Percentiles rank a stretch among this genome's conserved stretches.
Conservation (phyloP, 2,329 filamentous ascomycete species). For the Aspergillus felis region DNA sequence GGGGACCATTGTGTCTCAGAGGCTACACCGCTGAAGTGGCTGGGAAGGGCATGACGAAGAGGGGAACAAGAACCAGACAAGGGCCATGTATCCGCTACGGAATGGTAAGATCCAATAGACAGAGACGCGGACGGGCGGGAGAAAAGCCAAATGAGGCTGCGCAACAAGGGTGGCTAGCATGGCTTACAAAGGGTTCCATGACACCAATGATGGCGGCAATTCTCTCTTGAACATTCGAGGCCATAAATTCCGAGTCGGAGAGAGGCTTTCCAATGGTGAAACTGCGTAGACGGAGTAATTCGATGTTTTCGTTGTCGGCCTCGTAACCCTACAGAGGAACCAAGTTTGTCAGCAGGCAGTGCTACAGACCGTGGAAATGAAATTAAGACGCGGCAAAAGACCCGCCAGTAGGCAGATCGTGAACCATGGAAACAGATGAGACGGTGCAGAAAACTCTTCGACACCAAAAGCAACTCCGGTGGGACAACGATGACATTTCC, state of each 20-base stretch:
- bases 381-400: conserved; percentile 13
- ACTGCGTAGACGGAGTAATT: conserved; percentile 73
- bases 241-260: conserved; percentile 61
- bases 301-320: conserved; percentile 72
- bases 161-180: conserved; percentile 14
- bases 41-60: conserved; percentile 14
- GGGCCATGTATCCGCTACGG: conserved; percentile 14
- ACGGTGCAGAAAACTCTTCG: conserved; percentile 29
- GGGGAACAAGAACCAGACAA: conserved; percentile 10
- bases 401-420: conserved; percentile 18
- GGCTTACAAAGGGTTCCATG: conserved; percentile 76
- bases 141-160: conserved; percentile 19
- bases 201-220: conserved; percentile 62
- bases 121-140: conserved; percentile 19
- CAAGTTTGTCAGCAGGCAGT: conserved; percentile 17
- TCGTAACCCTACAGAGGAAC: conserved; percentile 61
- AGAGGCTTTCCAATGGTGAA: conserved; percentile 70
- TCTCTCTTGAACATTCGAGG: conserved; percentile 59
- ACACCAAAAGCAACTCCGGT: conserved; percentile 12
- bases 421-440: conserved; percentile 39
- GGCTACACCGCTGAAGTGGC: conserved; percentile 18
- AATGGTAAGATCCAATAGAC: conserved; percentile 20
- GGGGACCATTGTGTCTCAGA: conserved; percentile 14
- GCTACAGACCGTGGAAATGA: conserved; percentile 6
- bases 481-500: conserved; percentile 15